A percentile compares a stretch with the other conserved stretches of the same genome.
phyloP scores from a whole-genome alignment of 73 alveolate genomes.

The Tetrahymena malaccensis region DNA sequence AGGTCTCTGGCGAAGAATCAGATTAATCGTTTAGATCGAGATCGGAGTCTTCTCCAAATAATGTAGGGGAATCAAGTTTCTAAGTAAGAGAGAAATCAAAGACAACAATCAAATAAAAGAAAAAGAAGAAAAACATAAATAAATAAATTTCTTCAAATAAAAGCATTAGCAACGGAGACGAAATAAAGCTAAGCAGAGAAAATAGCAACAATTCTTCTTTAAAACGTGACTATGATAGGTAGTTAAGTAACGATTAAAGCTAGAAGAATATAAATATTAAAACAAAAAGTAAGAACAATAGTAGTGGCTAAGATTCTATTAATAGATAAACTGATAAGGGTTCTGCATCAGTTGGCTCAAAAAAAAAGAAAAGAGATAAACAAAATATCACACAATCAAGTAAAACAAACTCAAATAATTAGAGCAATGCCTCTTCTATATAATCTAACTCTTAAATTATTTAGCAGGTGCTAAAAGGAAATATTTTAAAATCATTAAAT shows the following conservation, averaged over 20 bases:
- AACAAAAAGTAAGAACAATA: not conserved
- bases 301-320: not conserved
- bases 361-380: not conserved
- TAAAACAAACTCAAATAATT: not conserved
- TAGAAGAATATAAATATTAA: not conserved
- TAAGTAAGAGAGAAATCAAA: not conserved
- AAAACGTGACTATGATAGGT: not conserved
- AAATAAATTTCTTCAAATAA: not conserved
- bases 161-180: not conserved
- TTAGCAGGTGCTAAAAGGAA: not conserved
- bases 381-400: not conserved
- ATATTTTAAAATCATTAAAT: not conserved
- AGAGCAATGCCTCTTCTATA: not conserved
- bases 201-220: not conserved
- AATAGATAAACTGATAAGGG: not conserved
- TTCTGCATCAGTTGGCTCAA: not conserved
- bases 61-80: not conserved
- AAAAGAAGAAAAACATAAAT: no score
- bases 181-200: not conserved
- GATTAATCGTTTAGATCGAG: not conserved
- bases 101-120: not conserved
- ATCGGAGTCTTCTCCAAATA: not conserved
- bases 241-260: not conserved
- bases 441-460: not conserved
- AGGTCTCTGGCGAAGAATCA: not conserved